phyloP scores from a whole-genome alignment of 2,329 filamentous ascomycete species.

The Pyricularia pennisetigena region DNA sequence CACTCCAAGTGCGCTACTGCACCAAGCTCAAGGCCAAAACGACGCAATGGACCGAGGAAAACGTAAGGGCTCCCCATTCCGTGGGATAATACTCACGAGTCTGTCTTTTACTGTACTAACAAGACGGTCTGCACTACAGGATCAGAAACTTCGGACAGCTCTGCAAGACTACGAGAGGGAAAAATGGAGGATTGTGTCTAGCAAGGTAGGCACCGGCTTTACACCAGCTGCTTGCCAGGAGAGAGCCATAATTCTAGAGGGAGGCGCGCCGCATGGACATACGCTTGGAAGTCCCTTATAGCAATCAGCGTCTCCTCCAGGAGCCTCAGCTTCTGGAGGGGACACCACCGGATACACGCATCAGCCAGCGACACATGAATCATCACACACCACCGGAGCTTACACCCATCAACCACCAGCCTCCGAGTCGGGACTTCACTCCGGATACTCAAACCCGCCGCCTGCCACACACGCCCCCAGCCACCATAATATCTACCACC shows the following conservation, averaged over 20 bases:
- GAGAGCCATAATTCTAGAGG: slow-evolving; percentile 36
- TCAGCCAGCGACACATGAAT: slow-evolving; percentile 11
- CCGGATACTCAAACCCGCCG: background rate
- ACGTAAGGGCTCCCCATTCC: slow-evolving; percentile 47
- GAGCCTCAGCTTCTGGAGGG: slow-evolving; percentile 33
- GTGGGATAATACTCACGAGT: background rate
- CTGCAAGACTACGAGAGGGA: slow-evolving; percentile 83
- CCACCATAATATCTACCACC: background rate
- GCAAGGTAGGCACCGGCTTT: slow-evolving; percentile 84
- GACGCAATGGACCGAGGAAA: slow-evolving; percentile 87
- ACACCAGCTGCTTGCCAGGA: slow-evolving; percentile 82
- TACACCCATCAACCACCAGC: background rate
- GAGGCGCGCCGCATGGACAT: slow-evolving; percentile 29
- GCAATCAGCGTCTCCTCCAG: slow-evolving; percentile 44
- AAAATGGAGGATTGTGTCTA: slow-evolving; percentile 85
- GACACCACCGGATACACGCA: slow-evolving; percentile 34
- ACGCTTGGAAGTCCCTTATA: slow-evolving; percentile 43
- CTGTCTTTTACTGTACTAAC: background rate
- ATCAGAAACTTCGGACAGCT: slow-evolving; percentile 65
- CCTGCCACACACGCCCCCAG: background rate
- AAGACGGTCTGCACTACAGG: slow-evolving; percentile 32
- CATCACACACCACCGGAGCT: background rate
- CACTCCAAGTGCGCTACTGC: slow-evolving; percentile 87
- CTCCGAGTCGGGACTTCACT: background rate
- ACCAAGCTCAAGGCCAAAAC: slow-evolving; percentile 93